Base-by-base conservation (phyloP, 257 asterid species). In the Solanum acaule region DNA sequence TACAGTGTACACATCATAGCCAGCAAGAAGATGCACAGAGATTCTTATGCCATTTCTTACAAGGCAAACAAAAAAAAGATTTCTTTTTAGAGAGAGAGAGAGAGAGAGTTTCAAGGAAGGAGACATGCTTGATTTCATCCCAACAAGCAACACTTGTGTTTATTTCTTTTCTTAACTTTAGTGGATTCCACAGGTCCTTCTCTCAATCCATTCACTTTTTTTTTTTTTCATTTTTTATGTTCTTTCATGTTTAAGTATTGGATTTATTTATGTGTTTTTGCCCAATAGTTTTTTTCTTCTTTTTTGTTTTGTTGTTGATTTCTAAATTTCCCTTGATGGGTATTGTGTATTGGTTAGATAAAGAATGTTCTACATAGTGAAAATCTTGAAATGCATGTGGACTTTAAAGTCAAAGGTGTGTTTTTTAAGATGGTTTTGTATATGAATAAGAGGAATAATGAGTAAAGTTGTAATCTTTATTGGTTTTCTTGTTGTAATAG, bases 121-220 rank as follows among this genome's bases (percentile, higher is more conserved):
- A 89, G 92, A 94, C 96, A 95, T 94, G 96, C 94, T 97, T 96
- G 94, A 93, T 93, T 94, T 96, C 96, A 90, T 92, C 96, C 98
- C 98, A 93, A 93, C 99, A 95, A 92, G 88, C 73, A 86, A 7
- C 59, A 73, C 88, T 86, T 91, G 93, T 92, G 93, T 91, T 91
- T 91, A 84, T 93, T 94, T 98, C 93, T 91, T 93, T 94, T 95
- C 90, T 92, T 88, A 85, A 88, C 91, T 87, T 90, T 93, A 93
- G 84, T 95, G 92, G 95, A 92, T 94, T 96, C 93, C 92, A 88
- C 91, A 96, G 98, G 99, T 95, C 90, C 46, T 88, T 90, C 87
- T 89, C 92, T 86, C 37, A 29, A 70, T 29, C 89, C 87, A 68
- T 72, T 85, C 38, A 31, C 59, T 29, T 52, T 82, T 77, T 33